These are phyloP conservation scores for Ceratobasidium sp. DNA, from an alignment of 1,284 basidiomycete genomes.

Conservation along the genomic window DNA sequence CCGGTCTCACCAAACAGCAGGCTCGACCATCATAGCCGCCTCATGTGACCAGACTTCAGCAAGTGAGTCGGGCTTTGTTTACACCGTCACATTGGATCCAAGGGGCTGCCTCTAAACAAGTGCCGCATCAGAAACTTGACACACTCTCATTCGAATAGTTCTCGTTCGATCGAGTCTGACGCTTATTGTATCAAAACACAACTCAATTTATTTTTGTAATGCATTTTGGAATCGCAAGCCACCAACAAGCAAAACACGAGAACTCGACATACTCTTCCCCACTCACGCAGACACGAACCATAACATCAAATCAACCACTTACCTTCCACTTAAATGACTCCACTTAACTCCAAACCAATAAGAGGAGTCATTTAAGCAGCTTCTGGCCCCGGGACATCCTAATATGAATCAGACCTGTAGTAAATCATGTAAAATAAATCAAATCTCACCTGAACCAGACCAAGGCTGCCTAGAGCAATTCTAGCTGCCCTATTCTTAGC, in stretches of 20 bases:
- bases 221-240: neutral
- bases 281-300: too few species aligned
- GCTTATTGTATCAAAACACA: too few species aligned
- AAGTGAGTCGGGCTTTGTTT: conserved; percentile 21
- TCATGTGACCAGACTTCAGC: neutral
- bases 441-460: conserved; percentile 28
- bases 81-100: neutral
- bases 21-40: conserved; percentile 4
- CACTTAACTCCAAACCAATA: neutral
- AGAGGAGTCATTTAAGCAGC: conserved; percentile 19
- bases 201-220: too few species aligned
- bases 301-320: too few species aligned
- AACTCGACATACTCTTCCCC: neutral
- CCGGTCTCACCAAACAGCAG: conserved; percentile 35
- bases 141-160: neutral
- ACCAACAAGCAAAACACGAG: too few species aligned
- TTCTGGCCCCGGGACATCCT: conserved; percentile 2
- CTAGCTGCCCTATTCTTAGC: conserved; percentile 40
- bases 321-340: conserved; percentile 1
- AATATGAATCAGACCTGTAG: neutral
- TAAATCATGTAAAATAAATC: neutral
- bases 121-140: neutral
- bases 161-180: too few species aligned
- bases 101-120: neutral
- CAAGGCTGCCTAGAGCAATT: neutral